Base-by-base conservation (phyloP, 2,329 filamentous ascomycete genomes). In the Lizonia empirigonia region DNA sequence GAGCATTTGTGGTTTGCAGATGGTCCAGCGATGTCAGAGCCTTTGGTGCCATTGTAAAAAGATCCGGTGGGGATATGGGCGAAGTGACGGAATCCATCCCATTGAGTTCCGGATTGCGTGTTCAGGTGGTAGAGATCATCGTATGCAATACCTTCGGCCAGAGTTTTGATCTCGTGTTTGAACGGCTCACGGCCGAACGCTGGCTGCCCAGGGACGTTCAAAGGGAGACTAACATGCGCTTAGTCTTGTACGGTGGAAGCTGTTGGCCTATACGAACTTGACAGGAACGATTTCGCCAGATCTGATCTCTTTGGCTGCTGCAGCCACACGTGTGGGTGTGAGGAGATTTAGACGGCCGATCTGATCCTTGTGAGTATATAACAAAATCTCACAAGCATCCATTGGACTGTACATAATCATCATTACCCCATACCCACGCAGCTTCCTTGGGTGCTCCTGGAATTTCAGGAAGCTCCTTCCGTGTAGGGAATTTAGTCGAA, bases 401-500 rank as follows among this genome's bases (percentile, higher is more conserved):
- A 9, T 7, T 7, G 2, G 4, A 9, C 40, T 60, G n/a, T 57
- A 82, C 76, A 56, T 76, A 71, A 58, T 84, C 82, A 62, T 83
- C 74, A 32, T 80, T 73, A 10, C 83, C 82, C 82, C 82, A 85
- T 20, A 84, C 79, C 83, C 83, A 85, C 15, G 82, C 82, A 15
- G 82, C 81, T 22, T 76, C 80, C 15, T 79, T 72, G 0, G 82
- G 83, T 2, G 81, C 81, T 26, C 78, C 78, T 1, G 77, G 69
- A 29, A 84, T 75, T 16, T 69, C 60, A 16, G 81, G 81, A 4
- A 85, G 72, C 41, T 85, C 78, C 44, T 79, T 78, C 12, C 80
- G 73, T 1, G 76, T 76, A 0, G 82, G 82, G 42, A 85, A 83
- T 13, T 68, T 76, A 13, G 76, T 77, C 30, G 70, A 75, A 47